Evolutionary conservation across 257 asterid species (phyloP).

Genomic region (Fraxinus anomala): DNA sequence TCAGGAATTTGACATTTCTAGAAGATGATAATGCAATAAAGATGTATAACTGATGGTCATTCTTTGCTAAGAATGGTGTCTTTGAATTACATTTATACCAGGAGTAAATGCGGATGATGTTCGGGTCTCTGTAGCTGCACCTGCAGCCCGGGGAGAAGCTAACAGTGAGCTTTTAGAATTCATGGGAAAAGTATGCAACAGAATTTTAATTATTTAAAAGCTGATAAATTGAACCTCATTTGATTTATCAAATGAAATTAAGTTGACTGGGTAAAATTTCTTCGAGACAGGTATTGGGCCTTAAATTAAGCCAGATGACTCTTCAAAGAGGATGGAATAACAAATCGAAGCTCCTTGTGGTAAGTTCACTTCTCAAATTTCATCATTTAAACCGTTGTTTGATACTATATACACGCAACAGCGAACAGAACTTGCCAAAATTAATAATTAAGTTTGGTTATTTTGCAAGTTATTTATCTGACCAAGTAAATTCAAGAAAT

Average conservation of each 20-base stretch:
- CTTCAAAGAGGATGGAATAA: slow-evolving; percentile 99
- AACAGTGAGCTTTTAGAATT: slow-evolving; percentile 94
- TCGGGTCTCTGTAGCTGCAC: slow-evolving; percentile 92
- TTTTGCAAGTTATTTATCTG: not conserved
- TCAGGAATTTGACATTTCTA: not conserved
- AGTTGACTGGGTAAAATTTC: slow-evolving; percentile 28
- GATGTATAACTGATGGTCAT: not conserved
- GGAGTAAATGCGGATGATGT: slow-evolving; percentile 99
- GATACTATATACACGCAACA: not conserved
- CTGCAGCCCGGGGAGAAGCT: slow-evolving; percentile 97
- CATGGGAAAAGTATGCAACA: slow-evolving; percentile 75
- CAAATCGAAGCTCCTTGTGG: slow-evolving; percentile 99
- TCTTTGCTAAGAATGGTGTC: slow-evolving; percentile 23
- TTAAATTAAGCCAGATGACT: slow-evolving; percentile 96
- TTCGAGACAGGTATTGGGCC: slow-evolving; percentile 75
- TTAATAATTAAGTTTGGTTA: not conserved
- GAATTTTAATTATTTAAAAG: slow-evolving; percentile 29
- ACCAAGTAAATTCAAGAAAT: not conserved
- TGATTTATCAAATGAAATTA: slow-evolving; percentile 4
- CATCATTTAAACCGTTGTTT: not conserved
- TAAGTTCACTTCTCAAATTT: slow-evolving; percentile 32
- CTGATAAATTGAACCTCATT: not conserved
- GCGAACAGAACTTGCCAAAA: not conserved
- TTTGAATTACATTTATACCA: slow-evolving; percentile 29
- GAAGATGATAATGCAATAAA: not conserved